A percentile compares a stretch with the other conserved stretches of the same genome.
Evolutionary conservation across 495 filamentous ascomycete species (phyloP).

Genomic region (Podospora didyma): DNA sequence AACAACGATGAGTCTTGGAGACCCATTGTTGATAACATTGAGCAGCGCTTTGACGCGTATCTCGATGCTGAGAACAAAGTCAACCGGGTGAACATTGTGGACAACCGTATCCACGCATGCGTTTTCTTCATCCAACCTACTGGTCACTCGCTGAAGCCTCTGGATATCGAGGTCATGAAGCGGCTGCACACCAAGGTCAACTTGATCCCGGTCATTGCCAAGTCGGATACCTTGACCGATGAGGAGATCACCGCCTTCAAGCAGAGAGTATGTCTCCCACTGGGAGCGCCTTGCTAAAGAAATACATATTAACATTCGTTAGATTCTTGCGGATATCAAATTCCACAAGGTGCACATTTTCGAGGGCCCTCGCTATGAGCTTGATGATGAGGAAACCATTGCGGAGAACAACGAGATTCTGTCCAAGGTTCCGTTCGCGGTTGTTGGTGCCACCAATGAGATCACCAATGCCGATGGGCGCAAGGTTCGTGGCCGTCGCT

Average conservation of each 20-base stretch:
- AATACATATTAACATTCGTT: conserved; percentile 15
- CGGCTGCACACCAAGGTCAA: conserved; percentile 99
- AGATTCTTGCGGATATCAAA: conserved; percentile 97
- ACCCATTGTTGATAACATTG: conserved; percentile 98
- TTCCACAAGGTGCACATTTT: conserved; percentile 98
- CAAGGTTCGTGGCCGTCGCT: conserved; percentile 90
- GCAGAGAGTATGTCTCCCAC: conserved; percentile 66
- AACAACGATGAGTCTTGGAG: conserved; percentile 99
- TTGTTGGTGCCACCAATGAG: conserved; percentile 93
- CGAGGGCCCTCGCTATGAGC: conserved; percentile 95
- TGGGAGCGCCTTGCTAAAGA: background rate
- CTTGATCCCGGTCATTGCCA: conserved; percentile 97
- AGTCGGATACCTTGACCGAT: conserved; percentile 95
- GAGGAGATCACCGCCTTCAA: conserved; percentile 94
- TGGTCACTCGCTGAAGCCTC: conserved; percentile 96
- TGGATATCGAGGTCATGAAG: conserved; percentile 99
- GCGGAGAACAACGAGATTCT: conserved; percentile 99
- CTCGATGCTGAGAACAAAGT: conserved; percentile 99
- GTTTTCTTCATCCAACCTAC: conserved; percentile 99
- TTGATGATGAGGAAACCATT: conserved; percentile 98
- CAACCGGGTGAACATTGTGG: conserved; percentile 98
- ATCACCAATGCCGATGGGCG: conserved; percentile 88
- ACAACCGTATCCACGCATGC: conserved; percentile 97
- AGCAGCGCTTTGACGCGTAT: conserved; percentile 97
- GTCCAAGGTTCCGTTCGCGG: conserved; percentile 98